Conservation (phyloP, 441 rosid species). For the Macaranga tanarius region DNA sequence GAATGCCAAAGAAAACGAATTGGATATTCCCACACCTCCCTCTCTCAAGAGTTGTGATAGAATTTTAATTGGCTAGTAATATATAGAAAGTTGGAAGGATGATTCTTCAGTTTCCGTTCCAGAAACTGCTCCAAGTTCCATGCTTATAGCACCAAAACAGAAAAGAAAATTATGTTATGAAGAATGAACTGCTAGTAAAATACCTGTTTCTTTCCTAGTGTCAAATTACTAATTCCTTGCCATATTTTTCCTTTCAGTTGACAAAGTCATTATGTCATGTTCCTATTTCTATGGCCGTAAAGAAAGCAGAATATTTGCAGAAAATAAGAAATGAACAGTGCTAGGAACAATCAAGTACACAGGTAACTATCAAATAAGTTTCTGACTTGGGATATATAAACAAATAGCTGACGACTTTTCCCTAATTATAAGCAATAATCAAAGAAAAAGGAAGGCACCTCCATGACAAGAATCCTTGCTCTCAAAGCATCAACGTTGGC, state of each 20-base stretch:
- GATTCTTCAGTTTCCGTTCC: background rate
- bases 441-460: slow-evolving; percentile 45
- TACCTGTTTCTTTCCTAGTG: background rate
- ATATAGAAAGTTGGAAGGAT: background rate
- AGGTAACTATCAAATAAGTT: background rate
- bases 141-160: background rate
- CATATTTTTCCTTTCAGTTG: background rate
- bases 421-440: background rate
- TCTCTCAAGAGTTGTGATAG: background rate
- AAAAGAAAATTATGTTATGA: background rate
- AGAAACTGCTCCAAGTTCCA: background rate
- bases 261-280: background rate
- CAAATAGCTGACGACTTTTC: background rate
- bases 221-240: background rate
- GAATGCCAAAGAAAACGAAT: background rate
- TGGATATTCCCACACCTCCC: background rate
- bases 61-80: background rate
- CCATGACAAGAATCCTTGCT: slow-evolving; percentile 81
- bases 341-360: background rate
- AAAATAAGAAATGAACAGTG: background rate
- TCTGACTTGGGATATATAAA: background rate
- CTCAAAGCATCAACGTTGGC: slow-evolving; percentile 66
- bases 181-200: background rate
- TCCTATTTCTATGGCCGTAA: background rate
- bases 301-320: background rate